These are phyloP conservation scores for Yarrowia sp. DNA, from an alignment of 805 yeast species.

Conservation along the genomic window DNA sequence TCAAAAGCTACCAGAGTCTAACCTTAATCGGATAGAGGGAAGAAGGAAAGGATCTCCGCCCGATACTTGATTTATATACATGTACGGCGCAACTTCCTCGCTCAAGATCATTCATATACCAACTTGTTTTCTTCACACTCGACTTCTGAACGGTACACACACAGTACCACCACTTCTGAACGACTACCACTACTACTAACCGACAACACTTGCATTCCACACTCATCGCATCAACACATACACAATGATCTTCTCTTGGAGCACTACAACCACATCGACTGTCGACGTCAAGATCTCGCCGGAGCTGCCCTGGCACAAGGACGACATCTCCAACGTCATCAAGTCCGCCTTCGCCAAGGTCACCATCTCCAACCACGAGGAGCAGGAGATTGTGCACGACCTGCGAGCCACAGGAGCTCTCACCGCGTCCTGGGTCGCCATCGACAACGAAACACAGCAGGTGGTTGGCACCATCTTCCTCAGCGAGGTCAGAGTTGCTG, in stretches of 20 bases:
- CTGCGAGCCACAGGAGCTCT: background rate
- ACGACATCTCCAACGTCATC: slow-evolving; percentile 13
- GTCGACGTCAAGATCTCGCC: slow-evolving; percentile 17
- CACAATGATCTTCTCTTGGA: slow-evolving; percentile 19
- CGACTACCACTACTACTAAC: background rate
- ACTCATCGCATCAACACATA: background rate
- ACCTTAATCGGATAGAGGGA: slow-evolving; percentile 9
- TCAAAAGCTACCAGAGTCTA: background rate
- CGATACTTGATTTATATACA: slow-evolving; percentile 6
- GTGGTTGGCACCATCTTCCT: slow-evolving; percentile 19
- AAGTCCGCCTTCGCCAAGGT: slow-evolving; percentile 15
- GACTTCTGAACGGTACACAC: no score
- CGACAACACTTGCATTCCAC: background rate
- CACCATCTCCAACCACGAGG: slow-evolving; percentile 22
- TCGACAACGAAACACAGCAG: slow-evolving; percentile 6
- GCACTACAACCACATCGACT: slow-evolving; percentile 6
- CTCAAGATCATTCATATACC: background rate
- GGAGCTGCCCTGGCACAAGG: slow-evolving; percentile 19
- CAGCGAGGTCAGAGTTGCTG: slow-evolving; percentile 2
- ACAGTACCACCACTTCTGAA: background rate
- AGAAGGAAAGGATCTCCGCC: slow-evolving; percentile 1
- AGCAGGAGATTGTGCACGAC: slow-evolving; percentile 23
- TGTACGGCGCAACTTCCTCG: slow-evolving; percentile 5
- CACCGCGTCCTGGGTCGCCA: slow-evolving; percentile 17
- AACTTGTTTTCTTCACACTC: background rate